Evolutionary conservation across 2,329 filamentous ascomycete species (phyloP), one percentile per base, ranked within the genome.

Genomic region (Chaetomium strumarium): DNA sequence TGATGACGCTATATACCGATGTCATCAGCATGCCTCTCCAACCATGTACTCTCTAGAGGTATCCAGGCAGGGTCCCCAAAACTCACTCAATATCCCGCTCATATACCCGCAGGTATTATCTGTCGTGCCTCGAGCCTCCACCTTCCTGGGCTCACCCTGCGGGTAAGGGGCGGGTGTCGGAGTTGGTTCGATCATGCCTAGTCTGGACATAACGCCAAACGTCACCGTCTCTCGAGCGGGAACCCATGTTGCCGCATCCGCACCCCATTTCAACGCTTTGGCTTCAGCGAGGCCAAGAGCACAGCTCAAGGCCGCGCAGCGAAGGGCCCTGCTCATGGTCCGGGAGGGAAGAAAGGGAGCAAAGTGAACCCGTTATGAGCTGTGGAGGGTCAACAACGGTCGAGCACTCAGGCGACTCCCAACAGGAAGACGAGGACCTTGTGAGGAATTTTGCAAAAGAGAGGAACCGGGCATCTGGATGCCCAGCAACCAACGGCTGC

Each of bases 91-190:
- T 2, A 16, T 36, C n/a, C 66, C 66, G 41, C 55, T 57, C 31
- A 69, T 56, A 40, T 67, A 69, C 38, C 55, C 67, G 51, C 67
- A 69, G 0, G 67, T 69, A 38, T 67, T 65, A 39, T 63, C 61
- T 5, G 49, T 53, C 8, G 55, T 40, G n/a, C 49, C 53, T 16
- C 65, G 63, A 54, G 63, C 65, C 8, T 52, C 33, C 24, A 52
- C 47, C 3, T 52, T 46, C 17, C 29, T 48, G 12, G 52, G 33
- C 16, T 34, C 19, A 3, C 33, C 14, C 13, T 34, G 12, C 20
- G 46, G 51, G 10, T 30, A 24, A 29, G 63, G 51, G 2, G 63
- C 59, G 2, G 63, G 59, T 8, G 62, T 60, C 3, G 63, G 60
- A 6, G 56, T 56, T 3, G 59, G 53, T 9, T 52, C 36, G 11